A percentile compares a stretch with the other conserved stretches of the same genome.
Conservation (phyloP, 257 asterid species). For the Solanum microdontum region DNA sequence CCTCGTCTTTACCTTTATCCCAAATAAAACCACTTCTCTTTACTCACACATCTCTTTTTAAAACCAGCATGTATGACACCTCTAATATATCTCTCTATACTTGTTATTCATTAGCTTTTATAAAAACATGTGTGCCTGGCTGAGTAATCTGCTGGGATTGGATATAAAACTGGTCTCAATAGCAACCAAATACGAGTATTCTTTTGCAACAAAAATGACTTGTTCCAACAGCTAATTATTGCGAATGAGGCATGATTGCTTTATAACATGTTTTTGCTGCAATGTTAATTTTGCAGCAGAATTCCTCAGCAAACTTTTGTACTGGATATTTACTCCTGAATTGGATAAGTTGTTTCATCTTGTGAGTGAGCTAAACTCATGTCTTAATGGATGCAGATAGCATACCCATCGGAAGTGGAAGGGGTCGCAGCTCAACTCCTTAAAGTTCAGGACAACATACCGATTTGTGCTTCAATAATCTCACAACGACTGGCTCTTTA, state of each 20-base stretch:
- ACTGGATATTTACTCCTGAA: neutral
- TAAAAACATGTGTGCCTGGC: neutral
- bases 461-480: slow-evolving; percentile 83
- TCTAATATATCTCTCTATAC: neutral
- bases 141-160: neutral
- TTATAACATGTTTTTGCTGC: neutral
- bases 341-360: neutral
- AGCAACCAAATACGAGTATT: neutral
- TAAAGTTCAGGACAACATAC: slow-evolving; percentile 94
- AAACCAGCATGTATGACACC: neutral
- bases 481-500: slow-evolving; percentile 74
- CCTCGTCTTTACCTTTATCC: neutral
- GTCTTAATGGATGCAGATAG: slow-evolving; percentile 42
- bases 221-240: neutral
- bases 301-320: neutral
- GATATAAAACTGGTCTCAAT: neutral
- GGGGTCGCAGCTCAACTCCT: slow-evolving; percentile 72
- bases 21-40: neutral
- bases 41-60: neutral
- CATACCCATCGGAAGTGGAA: slow-evolving; percentile 76
- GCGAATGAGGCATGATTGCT: neutral
- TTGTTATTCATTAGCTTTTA: neutral
- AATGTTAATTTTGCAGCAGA: neutral
- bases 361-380: neutral
- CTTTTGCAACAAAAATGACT: neutral